These are phyloP conservation scores for Ustilago sp. DNA, from an alignment of 1,284 basidiomycete species.

Conservation along the genomic window DNA sequence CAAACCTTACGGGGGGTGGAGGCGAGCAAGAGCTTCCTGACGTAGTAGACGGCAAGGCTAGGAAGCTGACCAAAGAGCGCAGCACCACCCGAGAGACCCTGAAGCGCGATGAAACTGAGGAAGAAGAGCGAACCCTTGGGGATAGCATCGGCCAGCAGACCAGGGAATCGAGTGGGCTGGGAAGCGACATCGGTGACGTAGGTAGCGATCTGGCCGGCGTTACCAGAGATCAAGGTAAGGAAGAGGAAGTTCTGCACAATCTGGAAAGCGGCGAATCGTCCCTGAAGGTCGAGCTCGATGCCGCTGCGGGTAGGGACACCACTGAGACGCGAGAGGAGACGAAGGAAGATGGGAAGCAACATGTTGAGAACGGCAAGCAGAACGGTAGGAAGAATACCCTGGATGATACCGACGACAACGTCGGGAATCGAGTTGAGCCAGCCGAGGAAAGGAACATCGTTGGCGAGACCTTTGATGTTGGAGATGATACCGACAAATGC, in stretches of 20 bases:
- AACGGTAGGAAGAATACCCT: constrained; percentile 81
- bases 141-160: constrained; percentile 73
- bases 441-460: constrained; percentile 77
- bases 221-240: constrained; percentile 62
- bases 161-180: constrained; percentile 53
- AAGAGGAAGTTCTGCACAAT: constrained; percentile 69
- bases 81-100: constrained; percentile 73
- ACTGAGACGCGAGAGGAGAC: constrained; percentile 80
- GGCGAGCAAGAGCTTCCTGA: constrained; percentile 84
- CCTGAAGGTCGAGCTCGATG: constrained; percentile 90
- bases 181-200: constrained; percentile 46
- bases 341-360: constrained; percentile 86
- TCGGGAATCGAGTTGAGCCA: constrained; percentile 80
- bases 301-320: constrained; percentile 83
- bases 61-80: constrained; percentile 84
- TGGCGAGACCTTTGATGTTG: constrained; percentile 81
- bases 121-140: constrained; percentile 92
- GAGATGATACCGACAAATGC: constrained; percentile 86
- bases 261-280: constrained; percentile 91
- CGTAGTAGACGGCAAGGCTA: constrained; percentile 82
- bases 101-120: constrained; percentile 79
- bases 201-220: constrained; percentile 43
- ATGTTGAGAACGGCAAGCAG: constrained; percentile 89
- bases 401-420: constrained; percentile 80
- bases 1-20: constrained; percentile 89